Conservation (phyloP, 345 rosid species). For the Eucalyptus sideroxylon region DNA sequence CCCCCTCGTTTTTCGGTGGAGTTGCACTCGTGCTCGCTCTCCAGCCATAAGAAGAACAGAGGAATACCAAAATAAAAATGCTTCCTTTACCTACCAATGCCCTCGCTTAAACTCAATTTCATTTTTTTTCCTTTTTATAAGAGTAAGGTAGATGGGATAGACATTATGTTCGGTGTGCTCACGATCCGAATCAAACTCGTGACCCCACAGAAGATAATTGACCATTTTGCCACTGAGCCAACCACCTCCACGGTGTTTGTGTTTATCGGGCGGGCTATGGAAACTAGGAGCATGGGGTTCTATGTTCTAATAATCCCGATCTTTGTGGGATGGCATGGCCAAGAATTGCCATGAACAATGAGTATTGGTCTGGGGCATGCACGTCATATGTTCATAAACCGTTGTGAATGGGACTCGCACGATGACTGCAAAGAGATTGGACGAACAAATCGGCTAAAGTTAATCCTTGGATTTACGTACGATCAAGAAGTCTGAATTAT, state of each 20-base stretch:
- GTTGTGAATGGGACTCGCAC: not conserved
- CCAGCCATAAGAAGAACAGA: not conserved
- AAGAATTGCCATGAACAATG: not conserved
- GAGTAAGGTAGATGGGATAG: not conserved
- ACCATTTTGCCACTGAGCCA: not conserved
- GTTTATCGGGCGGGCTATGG: not conserved
- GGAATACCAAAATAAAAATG: not conserved
- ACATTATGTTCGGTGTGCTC: not conserved
- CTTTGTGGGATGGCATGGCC: not conserved
- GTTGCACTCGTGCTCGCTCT: not conserved
- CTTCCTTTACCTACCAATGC: not conserved
- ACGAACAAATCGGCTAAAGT: not conserved
- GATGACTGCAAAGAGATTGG: not conserved
- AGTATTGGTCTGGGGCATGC: not conserved
- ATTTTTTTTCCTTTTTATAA: not conserved
- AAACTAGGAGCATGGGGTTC: not conserved
- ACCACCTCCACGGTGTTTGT: fast-evolving
- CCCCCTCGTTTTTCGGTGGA: not conserved
- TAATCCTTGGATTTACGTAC: not conserved
- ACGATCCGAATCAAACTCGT: not conserved
- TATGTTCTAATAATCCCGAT: not conserved
- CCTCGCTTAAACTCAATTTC: not conserved
- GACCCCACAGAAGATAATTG: not conserved
- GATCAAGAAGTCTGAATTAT: not conserved
- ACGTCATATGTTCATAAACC: not conserved